A percentile compares a stretch with the other conserved stretches of the same genome.
Evolutionary conservation across 345 rosid species (phyloP).

Genomic region (Geranium rotundifolium): DNA sequence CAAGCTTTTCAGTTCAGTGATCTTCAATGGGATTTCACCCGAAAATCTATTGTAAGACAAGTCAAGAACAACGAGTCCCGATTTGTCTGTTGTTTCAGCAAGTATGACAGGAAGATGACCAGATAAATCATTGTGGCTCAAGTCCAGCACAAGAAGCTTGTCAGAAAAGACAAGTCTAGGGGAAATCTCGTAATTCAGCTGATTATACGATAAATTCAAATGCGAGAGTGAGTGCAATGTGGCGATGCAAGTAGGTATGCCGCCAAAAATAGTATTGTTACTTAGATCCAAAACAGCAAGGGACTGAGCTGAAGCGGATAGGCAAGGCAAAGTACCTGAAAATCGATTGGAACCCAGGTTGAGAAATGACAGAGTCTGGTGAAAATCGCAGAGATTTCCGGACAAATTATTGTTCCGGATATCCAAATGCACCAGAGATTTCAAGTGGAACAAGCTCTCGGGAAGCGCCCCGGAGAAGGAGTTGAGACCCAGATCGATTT

Average conservation of each 20-base stretch:
- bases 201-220: constrained; percentile 64
- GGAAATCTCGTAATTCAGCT: constrained; percentile 50
- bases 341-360: constrained; percentile 60
- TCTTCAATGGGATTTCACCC: constrained; percentile 56
- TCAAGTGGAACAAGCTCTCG: constrained; percentile 35
- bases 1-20: constrained; percentile 70
- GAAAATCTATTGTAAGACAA: constrained; percentile 66
- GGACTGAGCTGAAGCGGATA: constrained; percentile 42
- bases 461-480: constrained; percentile 61
- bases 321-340: constrained; percentile 81
- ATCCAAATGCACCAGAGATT: constrained; percentile 52
- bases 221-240: constrained; percentile 18
- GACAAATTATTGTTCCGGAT: constrained; percentile 49
- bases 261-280: constrained; percentile 62
- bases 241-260: constrained; percentile 34
- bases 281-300: constrained; percentile 48
- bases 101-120: constrained; percentile 27
- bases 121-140: constrained; percentile 64
- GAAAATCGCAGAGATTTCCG: constrained; percentile 50
- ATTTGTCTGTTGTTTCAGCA: constrained; percentile 52
- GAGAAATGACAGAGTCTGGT: constrained; percentile 50
- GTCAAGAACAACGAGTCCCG: constrained; percentile 69
- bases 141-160: constrained; percentile 68
- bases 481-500: constrained; percentile 53
- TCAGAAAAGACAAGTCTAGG: constrained; percentile 64